Evolutionary conservation across 1,139 yeast species (phyloP), one percentile per base, ranked within the genome.

Genomic region (Suhomyces bokatorum): DNA sequence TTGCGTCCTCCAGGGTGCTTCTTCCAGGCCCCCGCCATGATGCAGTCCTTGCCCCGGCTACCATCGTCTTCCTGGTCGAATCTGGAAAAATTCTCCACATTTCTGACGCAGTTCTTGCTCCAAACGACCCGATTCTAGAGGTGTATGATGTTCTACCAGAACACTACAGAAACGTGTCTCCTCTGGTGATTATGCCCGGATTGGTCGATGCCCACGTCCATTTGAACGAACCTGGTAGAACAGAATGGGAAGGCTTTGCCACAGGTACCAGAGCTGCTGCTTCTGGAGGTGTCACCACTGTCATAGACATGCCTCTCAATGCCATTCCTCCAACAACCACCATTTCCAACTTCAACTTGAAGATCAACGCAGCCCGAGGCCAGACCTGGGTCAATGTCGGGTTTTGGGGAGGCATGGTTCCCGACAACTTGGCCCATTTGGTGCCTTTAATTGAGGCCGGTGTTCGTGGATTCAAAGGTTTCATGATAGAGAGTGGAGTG

Each of bases 311-410:
- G 98, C 98, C 98, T 0, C 70, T 91, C 58, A 91, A 91, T 63
- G 96, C 97, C 2, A 85, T 90, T 44, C 97, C 97, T 1, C 97
- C 97, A 24, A 91, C 97, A 1, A 90, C 97, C 1, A 88, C 87
- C 2, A 75, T 90, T 2, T 81, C 77, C 49, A 88, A 90, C 64
- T 80, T 91, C 59, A 75, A 85, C 46, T 69, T 77, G 49, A 91
- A 91, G 62, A 72, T 88, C 47, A 70, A 75, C 14, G 97, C 97
- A 1, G 95, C 97, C 1, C 67, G 72, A 50, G 85, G 81, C 42
- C 87, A 90, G 63, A 79, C 91, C 48, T 90, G 96, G 95, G 95
- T 87, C 31, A 97, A 91, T 59, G 90, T 87, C 11, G 97, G 90
- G 0, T 90, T 91, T 63, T 91, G 97, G 97, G 98, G 97, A 43